Evolutionary conservation across 345 rosid genomes (phyloP).

Genomic region (Acer yangbiense): DNA sequence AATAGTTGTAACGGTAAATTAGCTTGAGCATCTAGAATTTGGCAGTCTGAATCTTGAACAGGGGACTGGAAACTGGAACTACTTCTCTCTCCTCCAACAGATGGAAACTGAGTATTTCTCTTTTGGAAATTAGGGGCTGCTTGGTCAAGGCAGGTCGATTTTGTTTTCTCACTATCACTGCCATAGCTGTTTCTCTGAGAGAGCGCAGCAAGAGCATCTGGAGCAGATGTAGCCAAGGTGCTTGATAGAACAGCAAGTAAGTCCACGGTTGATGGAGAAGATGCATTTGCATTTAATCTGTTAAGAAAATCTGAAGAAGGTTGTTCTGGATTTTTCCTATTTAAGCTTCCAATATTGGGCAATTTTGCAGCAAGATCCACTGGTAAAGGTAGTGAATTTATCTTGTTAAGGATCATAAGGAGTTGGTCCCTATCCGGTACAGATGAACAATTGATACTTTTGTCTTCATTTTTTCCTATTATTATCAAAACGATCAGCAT

Average conservation of each 20-base stretch:
- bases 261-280: conserved; percentile 75
- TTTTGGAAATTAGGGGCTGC: conserved; percentile 40
- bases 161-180: conserved; percentile 64
- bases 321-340: conserved; percentile 46
- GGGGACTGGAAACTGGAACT: conserved; percentile 74
- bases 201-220: conserved; percentile 54
- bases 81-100: conserved; percentile 65
- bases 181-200: conserved; percentile 67
- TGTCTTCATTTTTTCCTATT: conserved; percentile 61
- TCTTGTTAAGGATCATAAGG: conserved; percentile 73
- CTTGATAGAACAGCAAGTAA: conserved; percentile 73
- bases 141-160: conserved; percentile 44
- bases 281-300: conserved; percentile 41
- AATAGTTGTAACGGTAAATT: conserved; percentile 78
- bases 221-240: conserved; percentile 61
- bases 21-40: conserved; percentile 51
- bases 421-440: conserved; percentile 74
- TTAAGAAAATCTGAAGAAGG: conserved; percentile 40
- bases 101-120: conserved; percentile 40
- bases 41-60: conserved; percentile 72
- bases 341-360: conserved; percentile 47
- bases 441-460: conserved; percentile 32
- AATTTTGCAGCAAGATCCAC: conserved; percentile 69
- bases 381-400: conserved; percentile 79
- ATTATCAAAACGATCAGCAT: conserved; percentile 15